Evolutionary conservation across 139 green algal species (phyloP).

Genomic region (Diplosphaera chodatii): DNA sequence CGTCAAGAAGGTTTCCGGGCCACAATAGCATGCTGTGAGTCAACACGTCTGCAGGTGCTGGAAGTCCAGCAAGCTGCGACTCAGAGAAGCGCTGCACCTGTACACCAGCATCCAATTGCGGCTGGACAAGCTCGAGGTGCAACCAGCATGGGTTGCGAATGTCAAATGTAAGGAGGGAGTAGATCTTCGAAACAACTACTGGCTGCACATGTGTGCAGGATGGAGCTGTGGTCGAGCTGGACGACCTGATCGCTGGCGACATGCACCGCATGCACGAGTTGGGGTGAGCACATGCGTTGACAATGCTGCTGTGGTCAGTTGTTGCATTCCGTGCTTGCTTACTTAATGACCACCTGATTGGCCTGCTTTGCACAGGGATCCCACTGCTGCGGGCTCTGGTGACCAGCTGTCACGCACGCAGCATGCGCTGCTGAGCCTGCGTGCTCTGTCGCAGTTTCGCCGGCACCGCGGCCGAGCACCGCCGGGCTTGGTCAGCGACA

Average conservation of each 20-base stretch:
- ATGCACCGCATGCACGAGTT: background rate
- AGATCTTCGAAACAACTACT: too few species aligned
- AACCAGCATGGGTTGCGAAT: too few species aligned
- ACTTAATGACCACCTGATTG: too few species aligned
- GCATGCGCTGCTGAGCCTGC: constrained; percentile 20
- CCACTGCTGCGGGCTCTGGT: background rate
- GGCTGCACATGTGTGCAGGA: too few species aligned
- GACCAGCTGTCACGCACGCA: constrained; percentile 1
- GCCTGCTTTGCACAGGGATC: too few species aligned
- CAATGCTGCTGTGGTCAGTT: too few species aligned
- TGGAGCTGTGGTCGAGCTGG: background rate
- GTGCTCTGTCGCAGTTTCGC: constrained; percentile 8
- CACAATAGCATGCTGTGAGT: too few species aligned
- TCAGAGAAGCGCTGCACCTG: constrained; percentile 16
- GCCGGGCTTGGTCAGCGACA: background rate
- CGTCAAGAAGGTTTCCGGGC: too few species aligned
- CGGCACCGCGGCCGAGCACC: background rate
- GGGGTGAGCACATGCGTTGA: too few species aligned
- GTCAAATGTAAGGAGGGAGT: too few species aligned
- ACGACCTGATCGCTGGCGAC: background rate
- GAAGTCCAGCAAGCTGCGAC: constrained; percentile 11
- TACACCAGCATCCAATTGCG: constrained; percentile 32
- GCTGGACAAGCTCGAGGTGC: constrained; percentile 17
- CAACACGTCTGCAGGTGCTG: too few species aligned
- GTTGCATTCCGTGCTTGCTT: too few species aligned